Base-by-base conservation (phyloP, 2,329 filamentous ascomycete species). In the Thermoascus crustaceus region DNA sequence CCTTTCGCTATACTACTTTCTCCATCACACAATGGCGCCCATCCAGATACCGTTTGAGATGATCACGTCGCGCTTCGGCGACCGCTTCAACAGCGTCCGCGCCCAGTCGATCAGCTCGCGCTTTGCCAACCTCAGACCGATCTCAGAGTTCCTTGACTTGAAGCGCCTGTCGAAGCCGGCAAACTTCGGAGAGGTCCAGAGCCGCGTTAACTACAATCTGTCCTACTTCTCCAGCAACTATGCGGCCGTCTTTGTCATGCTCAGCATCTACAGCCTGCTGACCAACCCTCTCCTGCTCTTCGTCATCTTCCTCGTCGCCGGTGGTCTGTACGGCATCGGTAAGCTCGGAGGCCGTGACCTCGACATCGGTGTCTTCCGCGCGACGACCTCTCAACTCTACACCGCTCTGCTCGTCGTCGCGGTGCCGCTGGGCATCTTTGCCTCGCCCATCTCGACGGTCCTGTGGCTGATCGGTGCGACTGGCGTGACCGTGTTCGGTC, bases 181-280 rank as follows among this genome's bases (percentile, higher is more conserved):
- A 57, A 93, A 93, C 69, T 95, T 96, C 54, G 71, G 70, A 47
- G 88, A 95, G 64, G 78, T 86, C 46, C 89, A 96, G 66, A 87
- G 82, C 51, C 80, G 89, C 47, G 80, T 94, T 68, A 94, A 93
- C 73, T 95, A 95, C 80, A 98, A 98, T 66, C 69, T 98, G 47
- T 79, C 83, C 61, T 83, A 96, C 71, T 98, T 94, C 73, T 93
- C 87, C 44, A 95, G 86, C 81, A 98, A 98, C 72, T 98, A 98
- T 75, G 82, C 84, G 49, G 82, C 84, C 45, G 77, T 96, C 52
- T 94, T 96, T 60, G 72, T 84, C 53, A 93, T 98, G 81, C 81
- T 98, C 57, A 85, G 83, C 71, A 82, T 98, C 67, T 98, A 98
- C 73, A 85, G 85, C 55, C 69, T 98, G 54, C 74, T 98, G 55